These are phyloP conservation scores for Cryptosporidium sp. DNA, from an alignment of 169 alveolate genomes.

Conservation along the genomic window DNA sequence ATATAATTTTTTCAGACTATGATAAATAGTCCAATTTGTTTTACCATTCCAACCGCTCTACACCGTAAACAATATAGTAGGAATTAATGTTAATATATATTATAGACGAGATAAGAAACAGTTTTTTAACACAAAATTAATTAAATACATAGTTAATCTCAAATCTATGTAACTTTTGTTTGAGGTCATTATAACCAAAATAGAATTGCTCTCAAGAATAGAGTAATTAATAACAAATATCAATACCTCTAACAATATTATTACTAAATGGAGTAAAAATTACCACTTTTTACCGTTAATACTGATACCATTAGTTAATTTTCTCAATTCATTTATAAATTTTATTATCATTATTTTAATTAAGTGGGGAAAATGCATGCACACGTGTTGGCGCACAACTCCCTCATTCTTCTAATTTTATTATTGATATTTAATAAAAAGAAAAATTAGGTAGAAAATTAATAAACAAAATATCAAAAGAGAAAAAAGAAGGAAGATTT, in stretches of 20 bases:
- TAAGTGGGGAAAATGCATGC: constrained; percentile 7
- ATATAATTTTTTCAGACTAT: constrained; percentile 17
- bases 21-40: neutral
- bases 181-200: neutral
- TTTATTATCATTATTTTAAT: too few relatives aligned
- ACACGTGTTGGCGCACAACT: constrained; percentile 9
- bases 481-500: neutral
- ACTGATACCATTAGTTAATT: too few relatives aligned
- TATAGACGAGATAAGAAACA: neutral
- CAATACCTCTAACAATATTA: neutral
- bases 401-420: neutral
- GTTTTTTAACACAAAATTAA: too few relatives aligned
- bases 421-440: too few relatives aligned
- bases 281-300: neutral
- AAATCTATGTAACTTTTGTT: too few relatives aligned
- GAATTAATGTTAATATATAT: too few relatives aligned
- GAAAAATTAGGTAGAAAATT: too few relatives aligned
- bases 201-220: neutral
- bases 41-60: too few relatives aligned
- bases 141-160: too few relatives aligned
- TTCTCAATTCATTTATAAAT: neutral
- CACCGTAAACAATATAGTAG: neutral
- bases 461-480: neutral
- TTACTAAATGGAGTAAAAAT: too few relatives aligned
- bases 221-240: too few relatives aligned